phyloP scores from a whole-genome alignment of 2,329 filamentous ascomycete species.

The Aquanectria penicillioides region DNA sequence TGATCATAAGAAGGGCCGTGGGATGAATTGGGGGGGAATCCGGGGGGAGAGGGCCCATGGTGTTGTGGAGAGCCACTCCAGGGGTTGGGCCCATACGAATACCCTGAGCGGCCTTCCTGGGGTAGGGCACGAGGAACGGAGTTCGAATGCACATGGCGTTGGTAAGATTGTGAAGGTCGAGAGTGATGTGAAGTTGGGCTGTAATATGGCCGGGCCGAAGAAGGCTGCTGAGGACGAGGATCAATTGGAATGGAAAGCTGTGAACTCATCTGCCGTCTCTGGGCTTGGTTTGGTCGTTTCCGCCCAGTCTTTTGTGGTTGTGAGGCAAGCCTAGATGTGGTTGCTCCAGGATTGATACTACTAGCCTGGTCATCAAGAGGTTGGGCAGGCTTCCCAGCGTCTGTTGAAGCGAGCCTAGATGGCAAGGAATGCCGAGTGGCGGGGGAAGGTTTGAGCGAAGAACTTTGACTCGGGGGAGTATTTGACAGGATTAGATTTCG shows the following conservation, averaged over 20 bases:
- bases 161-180: conserved; percentile 34
- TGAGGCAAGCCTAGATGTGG: conserved; percentile 12
- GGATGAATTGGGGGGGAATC: conserved; percentile 13
- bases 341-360: not conserved
- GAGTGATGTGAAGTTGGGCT: conserved; percentile 43
- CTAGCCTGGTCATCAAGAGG: not conserved
- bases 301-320: conserved; percentile 46
- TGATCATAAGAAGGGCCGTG: conserved; percentile 13
- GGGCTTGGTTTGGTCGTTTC: conserved; percentile 70
- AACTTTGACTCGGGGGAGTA: conserved; percentile 41
- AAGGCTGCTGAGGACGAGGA: conserved; percentile 48
- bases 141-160: conserved; percentile 36
- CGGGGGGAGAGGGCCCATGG: conserved; percentile 33
- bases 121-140: conserved; percentile 30
- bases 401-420: not conserved
- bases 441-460: conserved; percentile 15
- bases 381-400: conserved; percentile 1
- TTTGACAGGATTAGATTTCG: conserved; percentile 69
- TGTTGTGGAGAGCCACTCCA: conserved; percentile 37
- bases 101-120: conserved; percentile 26
- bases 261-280: conserved; percentile 70
- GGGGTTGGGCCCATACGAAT: conserved; percentile 26
- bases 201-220: conserved; percentile 43
- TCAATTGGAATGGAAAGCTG: conserved; percentile 68
- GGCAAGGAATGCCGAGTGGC: not conserved